Conservation (phyloP, 108 stramenopile species). For the Schizochytrium sp. region DNA sequence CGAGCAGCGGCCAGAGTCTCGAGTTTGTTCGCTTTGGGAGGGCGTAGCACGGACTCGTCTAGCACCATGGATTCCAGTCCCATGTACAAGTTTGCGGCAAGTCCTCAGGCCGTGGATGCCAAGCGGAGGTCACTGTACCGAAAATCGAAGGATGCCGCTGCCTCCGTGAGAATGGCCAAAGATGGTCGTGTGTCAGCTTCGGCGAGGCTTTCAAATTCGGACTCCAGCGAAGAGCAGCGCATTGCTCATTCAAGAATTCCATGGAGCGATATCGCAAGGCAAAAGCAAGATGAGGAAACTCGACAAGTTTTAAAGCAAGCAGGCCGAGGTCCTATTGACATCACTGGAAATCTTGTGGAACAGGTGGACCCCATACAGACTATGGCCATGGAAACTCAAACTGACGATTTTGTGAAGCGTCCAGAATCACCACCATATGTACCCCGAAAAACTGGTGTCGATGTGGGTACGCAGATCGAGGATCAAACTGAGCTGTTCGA, state of each 20-base stretch:
- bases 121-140: slow-evolving; percentile 7
- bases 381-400: slow-evolving; percentile 69
- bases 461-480: slow-evolving; percentile 71
- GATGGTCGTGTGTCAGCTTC: background rate
- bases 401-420: slow-evolving; percentile 65
- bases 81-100: slow-evolving; percentile 42
- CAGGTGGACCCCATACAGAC: slow-evolving; percentile 40
- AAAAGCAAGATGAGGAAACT: background rate
- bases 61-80: slow-evolving; percentile 9
- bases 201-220: background rate
- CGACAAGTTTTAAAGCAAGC: slow-evolving; percentile 16
- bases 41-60: background rate
- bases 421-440: slow-evolving; percentile 60
- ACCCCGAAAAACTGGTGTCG: slow-evolving; percentile 75
- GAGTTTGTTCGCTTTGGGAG: background rate
- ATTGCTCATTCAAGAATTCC: background rate
- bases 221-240: slow-evolving; percentile 36
- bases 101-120: slow-evolving; percentile 33
- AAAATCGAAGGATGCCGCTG: background rate
- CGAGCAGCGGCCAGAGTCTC: background rate
- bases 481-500: slow-evolving; percentile 71
- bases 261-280: slow-evolving; percentile 12
- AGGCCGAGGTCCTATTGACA: slow-evolving; percentile 10
- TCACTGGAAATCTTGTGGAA: slow-evolving; percentile 62
- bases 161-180: background rate